phyloP scores from a whole-genome alignment of 768 basidiomycete genomes.

The Tulasnella sp. region DNA sequence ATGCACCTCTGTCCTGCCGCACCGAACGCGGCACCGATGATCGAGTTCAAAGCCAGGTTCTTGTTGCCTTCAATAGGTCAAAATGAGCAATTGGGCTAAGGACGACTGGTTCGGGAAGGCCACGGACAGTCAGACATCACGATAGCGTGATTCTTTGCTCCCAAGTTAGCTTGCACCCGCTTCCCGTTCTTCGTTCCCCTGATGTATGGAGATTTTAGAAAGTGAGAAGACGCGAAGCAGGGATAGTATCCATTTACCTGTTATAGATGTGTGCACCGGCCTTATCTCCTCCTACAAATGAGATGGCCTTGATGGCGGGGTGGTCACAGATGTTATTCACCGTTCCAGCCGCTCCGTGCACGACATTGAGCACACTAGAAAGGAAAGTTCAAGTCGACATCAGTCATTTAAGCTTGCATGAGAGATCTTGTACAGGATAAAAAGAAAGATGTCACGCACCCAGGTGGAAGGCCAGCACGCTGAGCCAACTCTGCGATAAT shows the following conservation, averaged over 20 bases:
- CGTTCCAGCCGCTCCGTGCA: constrained; percentile 81
- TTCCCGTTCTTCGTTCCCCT: constrained; percentile 79
- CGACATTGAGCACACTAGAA: constrained; percentile 69
- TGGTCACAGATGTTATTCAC: constrained; percentile 94
- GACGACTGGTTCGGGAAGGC: neutral
- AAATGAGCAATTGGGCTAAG: neutral
- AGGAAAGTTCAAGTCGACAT: neutral
- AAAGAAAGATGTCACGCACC: neutral
- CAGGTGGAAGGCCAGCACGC: constrained; percentile 42
- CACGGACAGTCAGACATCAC: constrained; percentile 82
- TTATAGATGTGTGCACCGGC: constrained; percentile 94
- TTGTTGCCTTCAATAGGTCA: constrained; percentile 53
- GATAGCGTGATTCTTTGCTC: constrained; percentile 95
- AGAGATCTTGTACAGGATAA: neutral
- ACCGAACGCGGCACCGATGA: constrained; percentile 89
- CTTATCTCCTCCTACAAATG: constrained; percentile 88
- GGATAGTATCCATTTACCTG: constrained; percentile 33
- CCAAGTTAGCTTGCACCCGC: constrained; percentile 74
- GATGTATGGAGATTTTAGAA: neutral
- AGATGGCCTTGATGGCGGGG: constrained; percentile 83
- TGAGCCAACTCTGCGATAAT: constrained; percentile 93
- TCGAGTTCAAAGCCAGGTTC: constrained; percentile 82
- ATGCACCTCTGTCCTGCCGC: constrained; percentile 97
- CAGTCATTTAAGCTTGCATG: neutral
- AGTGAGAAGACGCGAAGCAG: too few relatives aligned